phyloP scores from a whole-genome alignment of 78 protist species.

The Capsaspora owczarzaki region DNA sequence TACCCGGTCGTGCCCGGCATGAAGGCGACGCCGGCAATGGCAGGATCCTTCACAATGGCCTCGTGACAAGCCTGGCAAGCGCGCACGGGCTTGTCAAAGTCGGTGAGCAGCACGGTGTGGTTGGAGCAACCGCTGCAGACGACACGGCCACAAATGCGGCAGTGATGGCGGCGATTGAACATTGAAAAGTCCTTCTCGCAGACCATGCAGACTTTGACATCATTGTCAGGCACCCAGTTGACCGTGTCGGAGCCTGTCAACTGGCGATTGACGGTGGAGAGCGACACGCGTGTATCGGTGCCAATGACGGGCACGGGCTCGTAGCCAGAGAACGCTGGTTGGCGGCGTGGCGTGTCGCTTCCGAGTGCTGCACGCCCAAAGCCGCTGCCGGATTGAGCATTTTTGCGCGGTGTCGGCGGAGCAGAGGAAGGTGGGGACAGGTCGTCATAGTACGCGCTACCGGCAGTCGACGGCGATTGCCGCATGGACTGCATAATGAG shows the following conservation, averaged over 20 bases:
- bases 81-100: neutral
- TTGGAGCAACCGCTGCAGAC: neutral
- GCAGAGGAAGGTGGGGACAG: neutral
- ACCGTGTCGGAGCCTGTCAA: neutral
- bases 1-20: no score
- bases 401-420: neutral
- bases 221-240: neutral
- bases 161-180: constrained; percentile 3
- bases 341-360: neutral
- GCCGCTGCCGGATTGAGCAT: neutral
- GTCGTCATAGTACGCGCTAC: no score
- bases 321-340: neutral
- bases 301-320: neutral
- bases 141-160: neutral
- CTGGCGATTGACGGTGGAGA: neutral
- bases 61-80: neutral
- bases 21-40: no score
- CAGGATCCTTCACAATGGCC: no score
- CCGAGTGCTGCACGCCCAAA: neutral
- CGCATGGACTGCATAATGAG: neutral
- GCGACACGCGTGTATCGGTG: neutral
- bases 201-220: neutral
- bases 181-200: neutral
- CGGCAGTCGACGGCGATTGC: neutral
- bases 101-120: neutral